Evolutionary conservation across 768 basidiomycete genomes (phyloP).

Genomic region (Leucocoprinus leucothites): DNA sequence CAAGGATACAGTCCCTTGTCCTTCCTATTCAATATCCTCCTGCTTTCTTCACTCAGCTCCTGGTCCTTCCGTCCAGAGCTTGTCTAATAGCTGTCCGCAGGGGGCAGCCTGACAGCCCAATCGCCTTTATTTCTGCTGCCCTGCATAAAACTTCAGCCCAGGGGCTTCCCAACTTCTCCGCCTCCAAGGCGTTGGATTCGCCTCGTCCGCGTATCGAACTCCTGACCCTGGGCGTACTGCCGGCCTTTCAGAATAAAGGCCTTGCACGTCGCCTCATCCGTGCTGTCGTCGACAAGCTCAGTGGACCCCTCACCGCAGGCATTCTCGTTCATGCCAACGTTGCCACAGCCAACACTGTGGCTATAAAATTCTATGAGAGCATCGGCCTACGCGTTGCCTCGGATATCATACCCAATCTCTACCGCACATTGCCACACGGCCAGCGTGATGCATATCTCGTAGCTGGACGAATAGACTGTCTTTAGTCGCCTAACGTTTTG

Average conservation of each 20-base stretch:
- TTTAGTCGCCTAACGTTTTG: neutral
- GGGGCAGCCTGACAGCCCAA: slow-evolving; percentile 24
- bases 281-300: slow-evolving; percentile 25
- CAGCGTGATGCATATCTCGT: slow-evolving; percentile 43
- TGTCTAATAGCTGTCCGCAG: slow-evolving; percentile 39
- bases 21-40: slow-evolving; percentile 38
- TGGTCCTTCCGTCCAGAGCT: slow-evolving; percentile 34
- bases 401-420: slow-evolving; percentile 34
- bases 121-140: slow-evolving; percentile 45
- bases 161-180: slow-evolving; percentile 9
- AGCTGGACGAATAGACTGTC: slow-evolving; percentile 8
- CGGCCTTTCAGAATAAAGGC: slow-evolving; percentile 38
- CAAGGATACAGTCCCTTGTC: slow-evolving; percentile 27
- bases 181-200: slow-evolving; percentile 15
- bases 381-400: slow-evolving; percentile 36
- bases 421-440: slow-evolving; percentile 31
- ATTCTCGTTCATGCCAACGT: slow-evolving; percentile 41
- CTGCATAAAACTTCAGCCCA: slow-evolving; percentile 16
- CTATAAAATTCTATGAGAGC: slow-evolving; percentile 40
- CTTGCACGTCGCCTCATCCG: slow-evolving; percentile 40
- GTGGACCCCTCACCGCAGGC: slow-evolving; percentile 23
- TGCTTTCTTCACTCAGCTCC: slow-evolving; percentile 45
- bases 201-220: slow-evolving; percentile 38
- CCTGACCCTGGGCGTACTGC: slow-evolving; percentile 50
- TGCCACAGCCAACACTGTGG: slow-evolving; percentile 37